These are phyloP conservation scores for Trametes hirsuta DNA, from an alignment of 1,284 basidiomycete species.

Conservation along the genomic window DNA sequence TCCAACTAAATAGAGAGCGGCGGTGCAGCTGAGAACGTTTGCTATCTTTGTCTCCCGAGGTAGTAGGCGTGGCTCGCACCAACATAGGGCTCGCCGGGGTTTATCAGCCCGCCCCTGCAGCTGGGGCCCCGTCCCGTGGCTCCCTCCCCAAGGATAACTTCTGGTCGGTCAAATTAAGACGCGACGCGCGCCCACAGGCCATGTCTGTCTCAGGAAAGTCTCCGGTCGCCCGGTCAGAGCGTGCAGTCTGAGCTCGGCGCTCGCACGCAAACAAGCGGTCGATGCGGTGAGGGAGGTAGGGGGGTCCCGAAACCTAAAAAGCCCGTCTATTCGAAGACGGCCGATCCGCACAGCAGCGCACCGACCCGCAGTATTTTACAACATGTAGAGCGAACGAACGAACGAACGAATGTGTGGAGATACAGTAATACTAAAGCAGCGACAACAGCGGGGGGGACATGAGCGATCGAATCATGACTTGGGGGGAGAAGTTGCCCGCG, in stretches of 20 bases:
- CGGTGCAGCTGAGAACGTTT: no score
- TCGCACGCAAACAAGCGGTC: not conserved
- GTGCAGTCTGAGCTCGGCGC: not conserved
- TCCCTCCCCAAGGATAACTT: no score
- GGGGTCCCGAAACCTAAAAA: constrained; percentile 5
- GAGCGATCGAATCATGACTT: not conserved
- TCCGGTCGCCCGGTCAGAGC: no score
- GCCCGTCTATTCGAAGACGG: constrained; percentile 19
- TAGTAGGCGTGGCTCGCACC: no score
- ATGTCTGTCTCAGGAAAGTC: no score
- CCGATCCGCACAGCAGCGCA: constrained; percentile 26
- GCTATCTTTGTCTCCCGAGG: no score
- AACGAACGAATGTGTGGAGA: constrained; percentile 5
- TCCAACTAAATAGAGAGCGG: no score
- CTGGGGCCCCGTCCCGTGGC: no score
- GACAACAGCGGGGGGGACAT: not conserved
- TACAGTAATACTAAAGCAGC: not conserved
- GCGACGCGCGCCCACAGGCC: no score
- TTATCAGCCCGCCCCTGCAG: no score
- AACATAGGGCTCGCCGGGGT: no score
- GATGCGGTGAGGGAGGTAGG: not conserved
- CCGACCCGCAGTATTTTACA: constrained; percentile 23
- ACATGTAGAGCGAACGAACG: constrained; percentile 1
- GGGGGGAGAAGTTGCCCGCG: not conserved
- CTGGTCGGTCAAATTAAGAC: no score